Evolutionary conservation across 1,284 basidiomycete species (phyloP).

Genomic region (Chalciporus piperatoides): DNA sequence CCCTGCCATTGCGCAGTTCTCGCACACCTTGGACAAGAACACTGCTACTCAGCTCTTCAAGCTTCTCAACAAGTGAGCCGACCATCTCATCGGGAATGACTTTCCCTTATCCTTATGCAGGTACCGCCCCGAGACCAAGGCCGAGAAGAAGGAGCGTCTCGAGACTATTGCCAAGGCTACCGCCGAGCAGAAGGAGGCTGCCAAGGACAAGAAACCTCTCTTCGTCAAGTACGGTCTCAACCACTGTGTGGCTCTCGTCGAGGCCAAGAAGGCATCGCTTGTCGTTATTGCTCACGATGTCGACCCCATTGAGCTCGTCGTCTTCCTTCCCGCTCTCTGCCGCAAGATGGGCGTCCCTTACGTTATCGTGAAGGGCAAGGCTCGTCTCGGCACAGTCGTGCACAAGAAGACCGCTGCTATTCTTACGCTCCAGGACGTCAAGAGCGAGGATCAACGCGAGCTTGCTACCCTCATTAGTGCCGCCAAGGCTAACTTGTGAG

Average conservation of each 20-base stretch:
- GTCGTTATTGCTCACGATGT: constrained; percentile 98
- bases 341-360: constrained; percentile 99
- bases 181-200: constrained; percentile 74
- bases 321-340: constrained; percentile 98
- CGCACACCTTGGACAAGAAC: constrained; percentile 99
- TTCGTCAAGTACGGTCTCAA: constrained; percentile 98
- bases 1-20: constrained; percentile 97
- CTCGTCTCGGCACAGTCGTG: constrained; percentile 93
- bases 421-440: constrained; percentile 88
- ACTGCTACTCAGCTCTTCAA: constrained; percentile 98
- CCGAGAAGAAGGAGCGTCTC: constrained; percentile 97
- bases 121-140: constrained; percentile 89
- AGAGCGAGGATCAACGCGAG: constrained; percentile 91
- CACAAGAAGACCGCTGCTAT: constrained; percentile 98
- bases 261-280: constrained; percentile 96
- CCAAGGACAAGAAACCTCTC: constrained; percentile 89
- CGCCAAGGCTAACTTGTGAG: constrained; percentile 95
- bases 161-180: constrained; percentile 71
- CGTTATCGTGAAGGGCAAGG: constrained; percentile 98
- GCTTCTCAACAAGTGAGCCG: constrained; percentile 86
- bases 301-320: constrained; percentile 97
- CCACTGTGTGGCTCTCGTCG: constrained; percentile 93
- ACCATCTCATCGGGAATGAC: not conserved
- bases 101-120: constrained; percentile 18
- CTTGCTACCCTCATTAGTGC: constrained; percentile 91